Percentiles rank a stretch among this genome's conserved stretches.
phyloP scores from a whole-genome alignment of 176 grass and related monocot genomes.

The Carex parvula region DNA sequence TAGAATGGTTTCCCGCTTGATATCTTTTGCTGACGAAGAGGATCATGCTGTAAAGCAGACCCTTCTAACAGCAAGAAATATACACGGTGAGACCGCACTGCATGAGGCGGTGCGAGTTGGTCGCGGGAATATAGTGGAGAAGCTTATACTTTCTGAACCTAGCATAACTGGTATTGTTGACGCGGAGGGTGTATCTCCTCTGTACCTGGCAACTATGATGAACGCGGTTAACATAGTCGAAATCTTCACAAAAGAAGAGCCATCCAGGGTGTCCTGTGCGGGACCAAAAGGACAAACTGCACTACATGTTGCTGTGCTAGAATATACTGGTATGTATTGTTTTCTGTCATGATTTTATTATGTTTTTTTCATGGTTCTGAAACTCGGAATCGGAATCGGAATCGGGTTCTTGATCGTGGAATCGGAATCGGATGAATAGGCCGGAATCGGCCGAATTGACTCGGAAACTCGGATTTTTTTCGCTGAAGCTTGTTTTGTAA shows the following conservation, averaged over 20 bases:
- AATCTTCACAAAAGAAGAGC: not conserved
- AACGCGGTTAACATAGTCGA: not conserved
- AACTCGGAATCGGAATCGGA: too few relatives aligned
- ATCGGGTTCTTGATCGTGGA: too few relatives aligned
- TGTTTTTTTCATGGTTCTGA: too few relatives aligned
- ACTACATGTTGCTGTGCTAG: constrained; percentile 26
- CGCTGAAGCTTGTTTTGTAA: too few relatives aligned
- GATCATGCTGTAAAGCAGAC: not conserved
- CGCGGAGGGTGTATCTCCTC: not conserved
- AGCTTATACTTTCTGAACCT: not conserved
- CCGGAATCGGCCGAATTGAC: too few relatives aligned
- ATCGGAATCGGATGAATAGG: too few relatives aligned
- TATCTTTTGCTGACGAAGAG: not conserved
- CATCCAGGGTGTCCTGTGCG: not conserved
- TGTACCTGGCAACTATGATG: constrained; percentile 3
- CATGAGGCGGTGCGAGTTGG: not conserved
- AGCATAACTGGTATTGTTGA: not conserved
- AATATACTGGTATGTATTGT: not conserved
- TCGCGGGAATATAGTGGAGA: not conserved
- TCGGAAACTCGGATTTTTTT: too few relatives aligned
- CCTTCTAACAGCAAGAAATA: not conserved
- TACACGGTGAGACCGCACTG: constrained; percentile 19
- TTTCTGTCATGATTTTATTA: too few relatives aligned
- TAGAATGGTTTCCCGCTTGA: not conserved
- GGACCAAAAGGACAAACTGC: not conserved